Conservation (phyloP, 352 stramenopile genomes). For the Pythium inflatum region DNA sequence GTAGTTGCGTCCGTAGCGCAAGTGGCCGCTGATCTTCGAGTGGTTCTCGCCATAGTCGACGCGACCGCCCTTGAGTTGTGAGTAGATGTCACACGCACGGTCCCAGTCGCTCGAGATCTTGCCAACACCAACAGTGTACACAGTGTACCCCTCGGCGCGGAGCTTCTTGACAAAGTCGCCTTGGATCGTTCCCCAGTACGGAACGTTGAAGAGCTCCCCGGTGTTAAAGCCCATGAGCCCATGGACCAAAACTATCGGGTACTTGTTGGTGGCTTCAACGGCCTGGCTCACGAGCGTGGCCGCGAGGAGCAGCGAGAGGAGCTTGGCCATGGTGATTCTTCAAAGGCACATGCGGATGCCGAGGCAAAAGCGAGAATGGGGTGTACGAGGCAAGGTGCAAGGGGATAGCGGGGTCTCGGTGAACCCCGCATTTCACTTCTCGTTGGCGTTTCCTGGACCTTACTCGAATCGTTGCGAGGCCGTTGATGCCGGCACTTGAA, state of each 20-base stretch:
- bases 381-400: too few species aligned
- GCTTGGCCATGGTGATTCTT: too few species aligned
- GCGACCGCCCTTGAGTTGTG: conserved; percentile 40
- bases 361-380: too few species aligned
- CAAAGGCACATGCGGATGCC: too few species aligned
- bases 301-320: too few species aligned
- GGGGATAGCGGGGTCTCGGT: too few species aligned
- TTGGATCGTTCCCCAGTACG: conserved; percentile 37
- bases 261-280: conserved; percentile 16
- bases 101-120: conserved; percentile 47
- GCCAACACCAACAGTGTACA: conserved; percentile 34
- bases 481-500: too few species aligned
- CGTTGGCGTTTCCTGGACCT: too few species aligned
- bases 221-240: conserved; percentile 33
- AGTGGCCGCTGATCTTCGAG: conserved; percentile 24
- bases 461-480: too few species aligned
- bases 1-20: conserved; percentile 49
- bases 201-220: conserved; percentile 27
- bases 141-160: conserved; percentile 38
- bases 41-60: conserved; percentile 44
- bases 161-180: conserved; percentile 36
- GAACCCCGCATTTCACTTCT: too few species aligned
- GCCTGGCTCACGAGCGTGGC: too few species aligned
- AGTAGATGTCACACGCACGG: conserved; percentile 48
- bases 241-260: conserved; percentile 40